Evolutionary conservation across 2,329 filamentous ascomycete species (phyloP), one percentile per base, ranked within the genome.

Genomic region (Penicillium freii): DNA sequence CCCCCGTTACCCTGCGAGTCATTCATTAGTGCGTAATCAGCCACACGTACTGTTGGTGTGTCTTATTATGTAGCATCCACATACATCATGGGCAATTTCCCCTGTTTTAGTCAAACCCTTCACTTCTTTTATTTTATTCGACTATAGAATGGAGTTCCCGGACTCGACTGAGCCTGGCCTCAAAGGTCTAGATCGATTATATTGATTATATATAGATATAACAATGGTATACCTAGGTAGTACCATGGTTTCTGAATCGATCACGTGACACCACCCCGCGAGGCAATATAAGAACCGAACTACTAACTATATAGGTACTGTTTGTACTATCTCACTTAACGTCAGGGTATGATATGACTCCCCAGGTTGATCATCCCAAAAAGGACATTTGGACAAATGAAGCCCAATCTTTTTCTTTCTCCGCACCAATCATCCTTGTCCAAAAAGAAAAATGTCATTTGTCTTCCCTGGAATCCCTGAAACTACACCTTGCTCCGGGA

Each of bases 1-100:
- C 15, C 4, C 25, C 42, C n/a, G 34, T 31, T 42, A 36, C 21
- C 29, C 47, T 56, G 54, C 54, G 54, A 56, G 54, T 56, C 54
- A 56, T 56, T 56, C n/a, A 11, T 34, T 52, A 56, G 48, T 44
- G 39, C 38, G 51, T 48, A 8, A 40, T 13, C 17, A 43, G 36
- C 52, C 46, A 43, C 46, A 43, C 36, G 45, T 44, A 33, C 34
- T 19, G 33, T 40, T 39, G 25, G 34, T 47, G 51, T 47, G 43
- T 54, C 25, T 25, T 36, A n/a, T n/a, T 7, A 40, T 4, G 33
- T 29, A 31, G 25, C 43, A 33, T 33, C 43, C 43, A 21, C 43
- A 13, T 29, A 19, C 36, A 15, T 25, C 5, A 17, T 43, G 3
- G 40, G 13, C 40, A 17, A 43, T 31, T 46, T 33, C 43, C n/a